Evolutionary conservation across 805 yeast species (phyloP).

Genomic region (Blastobotrys parvus): DNA sequence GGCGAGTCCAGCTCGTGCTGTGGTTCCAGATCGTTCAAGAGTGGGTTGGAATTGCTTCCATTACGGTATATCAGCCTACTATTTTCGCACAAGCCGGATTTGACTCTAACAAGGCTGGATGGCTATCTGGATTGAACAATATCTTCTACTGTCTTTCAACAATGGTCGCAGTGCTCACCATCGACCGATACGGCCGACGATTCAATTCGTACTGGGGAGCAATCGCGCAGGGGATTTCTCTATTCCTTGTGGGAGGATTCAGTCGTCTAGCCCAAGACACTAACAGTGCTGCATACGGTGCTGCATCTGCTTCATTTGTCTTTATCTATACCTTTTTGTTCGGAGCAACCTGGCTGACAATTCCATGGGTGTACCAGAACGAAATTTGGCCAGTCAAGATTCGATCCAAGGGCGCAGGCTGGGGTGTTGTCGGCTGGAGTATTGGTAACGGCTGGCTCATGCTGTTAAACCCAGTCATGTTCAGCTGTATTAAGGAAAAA

Average conservation of each 20-base stretch:
- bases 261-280: constrained; percentile 23
- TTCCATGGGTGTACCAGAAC: constrained; percentile 25
- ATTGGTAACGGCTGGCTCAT: constrained; percentile 32
- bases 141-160: constrained; percentile 24
- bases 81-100: constrained; percentile 29
- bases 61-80: constrained; percentile 12
- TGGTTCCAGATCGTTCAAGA: constrained; percentile 33
- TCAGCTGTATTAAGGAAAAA: constrained; percentile 24
- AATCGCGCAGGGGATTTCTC: constrained; percentile 28
- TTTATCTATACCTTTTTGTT: constrained; percentile 31
- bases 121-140: constrained; percentile 22
- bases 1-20: constrained; percentile 21
- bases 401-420: constrained; percentile 20
- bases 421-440: constrained; percentile 23
- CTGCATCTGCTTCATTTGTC: constrained; percentile 29
- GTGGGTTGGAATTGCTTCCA: constrained; percentile 25
- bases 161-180: constrained; percentile 17
- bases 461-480: constrained; percentile 28
- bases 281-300: constrained; percentile 26
- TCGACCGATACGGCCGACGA: constrained; percentile 24
- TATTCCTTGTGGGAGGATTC: constrained; percentile 36
- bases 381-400: constrained; percentile 24
- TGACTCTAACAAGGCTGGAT: constrained; percentile 9
- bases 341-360: constrained; percentile 25
- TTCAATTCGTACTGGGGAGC: constrained; percentile 21